Percentiles rank a stretch among this genome's conserved stretches.
Evolutionary conservation across 441 rosid genomes (phyloP).

Genomic region (Viola pubescens): DNA sequence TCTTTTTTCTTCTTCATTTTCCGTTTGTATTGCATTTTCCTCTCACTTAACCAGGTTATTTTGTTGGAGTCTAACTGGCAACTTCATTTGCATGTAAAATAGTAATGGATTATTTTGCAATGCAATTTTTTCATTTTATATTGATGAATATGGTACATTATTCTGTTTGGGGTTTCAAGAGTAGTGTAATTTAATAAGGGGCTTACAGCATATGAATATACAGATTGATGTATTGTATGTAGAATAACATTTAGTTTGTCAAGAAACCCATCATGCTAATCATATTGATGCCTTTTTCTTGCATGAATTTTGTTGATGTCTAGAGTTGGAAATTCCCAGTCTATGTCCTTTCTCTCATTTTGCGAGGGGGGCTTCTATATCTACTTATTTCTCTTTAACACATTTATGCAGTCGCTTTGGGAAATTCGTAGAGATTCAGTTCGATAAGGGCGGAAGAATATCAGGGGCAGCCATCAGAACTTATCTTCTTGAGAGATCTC

Average conservation of each 20-base stretch:
- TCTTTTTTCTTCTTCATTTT: neutral
- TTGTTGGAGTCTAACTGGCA: conserved; percentile 1
- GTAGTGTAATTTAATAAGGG: too few relatives aligned
- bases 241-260: too few relatives aligned
- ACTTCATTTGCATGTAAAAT: conserved; percentile 6
- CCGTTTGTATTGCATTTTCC: neutral
- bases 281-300: neutral
- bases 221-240: too few relatives aligned
- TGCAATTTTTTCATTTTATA: neutral
- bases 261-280: neutral
- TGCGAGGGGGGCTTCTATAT: conserved; percentile 2
- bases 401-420: conserved; percentile 73
- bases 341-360: conserved; percentile 1
- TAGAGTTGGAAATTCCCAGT: neutral
- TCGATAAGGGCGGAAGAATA: conserved; percentile 67
- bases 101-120: neutral
- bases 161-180: neutral
- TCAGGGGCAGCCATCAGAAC: conserved; percentile 98
- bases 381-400: conserved; percentile 15
- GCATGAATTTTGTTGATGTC: conserved; percentile 3
- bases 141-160: neutral
- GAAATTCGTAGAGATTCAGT: conserved; percentile 91
- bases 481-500: conserved; percentile 89
- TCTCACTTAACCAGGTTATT: conserved; percentile 1
- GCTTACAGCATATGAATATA: too few relatives aligned